These are phyloP conservation scores for Pseudocercospora pini-densiflorae DNA, from an alignment of 2,329 filamentous ascomycete species.

Conservation along the genomic window DNA sequence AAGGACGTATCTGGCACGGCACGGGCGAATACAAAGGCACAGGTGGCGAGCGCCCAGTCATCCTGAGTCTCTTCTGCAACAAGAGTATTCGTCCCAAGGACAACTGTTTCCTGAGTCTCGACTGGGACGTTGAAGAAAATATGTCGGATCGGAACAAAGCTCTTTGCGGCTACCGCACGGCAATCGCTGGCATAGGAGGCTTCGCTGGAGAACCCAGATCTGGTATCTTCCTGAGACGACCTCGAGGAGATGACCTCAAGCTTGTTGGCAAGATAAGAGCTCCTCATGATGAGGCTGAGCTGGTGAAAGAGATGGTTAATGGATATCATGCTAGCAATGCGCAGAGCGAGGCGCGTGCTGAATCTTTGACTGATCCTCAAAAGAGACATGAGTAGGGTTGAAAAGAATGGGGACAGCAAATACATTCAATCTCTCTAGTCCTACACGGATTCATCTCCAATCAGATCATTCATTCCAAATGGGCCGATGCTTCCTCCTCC, in stretches of 20 bases:
- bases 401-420: no score
- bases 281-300: not conserved
- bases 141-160: not conserved
- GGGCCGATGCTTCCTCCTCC: no score
- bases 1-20: not conserved
- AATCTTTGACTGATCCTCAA: no score
- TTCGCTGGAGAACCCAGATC: not conserved
- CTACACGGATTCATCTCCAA: no score
- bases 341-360: not conserved
- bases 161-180: not conserved
- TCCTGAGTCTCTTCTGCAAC: conserved; percentile 5
- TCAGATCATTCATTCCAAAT: no score
- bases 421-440: no score
- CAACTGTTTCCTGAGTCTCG: not conserved
- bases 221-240: not conserved
- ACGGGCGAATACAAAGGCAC: not conserved
- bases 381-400: no score
- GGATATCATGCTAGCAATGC: not conserved
- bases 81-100: conserved; percentile 2
- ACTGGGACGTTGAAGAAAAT: not conserved
- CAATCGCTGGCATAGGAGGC: not conserved
- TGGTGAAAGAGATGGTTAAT: not conserved
- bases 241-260: not conserved
- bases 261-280: not conserved
- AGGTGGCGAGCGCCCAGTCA: not conserved